Percentiles rank a stretch among this genome's conserved stretches.
These are phyloP conservation scores for Diaporthe capsici DNA, from an alignment of 2,329 filamentous ascomycete genomes.

Conservation along the genomic window DNA sequence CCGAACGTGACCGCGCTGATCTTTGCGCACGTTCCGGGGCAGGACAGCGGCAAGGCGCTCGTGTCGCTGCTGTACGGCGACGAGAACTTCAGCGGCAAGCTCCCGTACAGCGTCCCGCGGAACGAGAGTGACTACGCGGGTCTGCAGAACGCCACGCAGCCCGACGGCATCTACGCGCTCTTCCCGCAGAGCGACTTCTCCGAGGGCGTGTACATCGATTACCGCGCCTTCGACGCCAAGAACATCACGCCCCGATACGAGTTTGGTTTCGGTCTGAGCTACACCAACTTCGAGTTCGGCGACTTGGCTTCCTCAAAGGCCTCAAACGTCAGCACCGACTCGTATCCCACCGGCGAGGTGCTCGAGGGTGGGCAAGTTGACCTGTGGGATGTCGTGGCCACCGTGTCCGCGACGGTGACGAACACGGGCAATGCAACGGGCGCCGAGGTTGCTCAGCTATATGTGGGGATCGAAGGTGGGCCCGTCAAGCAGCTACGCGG, in stretches of 20 bases:
- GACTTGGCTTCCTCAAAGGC: slow-evolving; percentile 53
- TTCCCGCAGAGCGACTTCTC: slow-evolving; percentile 64
- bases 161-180: slow-evolving; percentile 65
- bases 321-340: slow-evolving; percentile 46
- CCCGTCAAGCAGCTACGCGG: slow-evolving; percentile 71
- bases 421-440: slow-evolving; percentile 53
- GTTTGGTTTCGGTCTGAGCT: slow-evolving; percentile 69
- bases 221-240: slow-evolving; percentile 66
- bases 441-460: slow-evolving; percentile 60
- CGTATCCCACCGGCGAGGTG: slow-evolving; percentile 56
- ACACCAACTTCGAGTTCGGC: slow-evolving; percentile 66
- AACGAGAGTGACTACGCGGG: slow-evolving; percentile 68
- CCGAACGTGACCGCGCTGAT: slow-evolving; percentile 74
- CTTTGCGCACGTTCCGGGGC: slow-evolving; percentile 74
- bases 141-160: slow-evolving; percentile 53
- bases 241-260: slow-evolving; percentile 65
- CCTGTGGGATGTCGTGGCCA: slow-evolving; percentile 61
- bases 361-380: slow-evolving; percentile 60
- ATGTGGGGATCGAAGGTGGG: slow-evolving; percentile 57
- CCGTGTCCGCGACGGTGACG: slow-evolving; percentile 52
- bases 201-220: slow-evolving; percentile 67
- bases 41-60: slow-evolving; percentile 70
- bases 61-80: slow-evolving; percentile 71
- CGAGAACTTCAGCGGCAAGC: slow-evolving; percentile 68
- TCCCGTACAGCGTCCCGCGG: slow-evolving; percentile 73